Evolutionary conservation across 2,329 filamentous ascomycete genomes (phyloP).

Genomic region (Paraconiothyrium sp.): DNA sequence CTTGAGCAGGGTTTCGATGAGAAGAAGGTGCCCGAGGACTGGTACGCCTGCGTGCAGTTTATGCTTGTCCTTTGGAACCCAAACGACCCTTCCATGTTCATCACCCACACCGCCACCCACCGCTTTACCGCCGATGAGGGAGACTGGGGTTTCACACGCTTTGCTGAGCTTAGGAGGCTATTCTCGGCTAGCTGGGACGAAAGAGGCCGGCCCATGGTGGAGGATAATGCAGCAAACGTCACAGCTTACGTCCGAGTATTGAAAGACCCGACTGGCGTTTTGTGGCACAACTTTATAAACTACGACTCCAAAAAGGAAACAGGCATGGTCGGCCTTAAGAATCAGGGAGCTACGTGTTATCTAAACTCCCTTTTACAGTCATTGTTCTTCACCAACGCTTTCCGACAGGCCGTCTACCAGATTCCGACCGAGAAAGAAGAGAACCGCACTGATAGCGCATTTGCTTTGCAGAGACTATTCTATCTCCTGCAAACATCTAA

Average conservation of each 20-base stretch:
- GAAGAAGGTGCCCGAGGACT: constrained; percentile 80
- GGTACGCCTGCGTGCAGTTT: constrained; percentile 97
- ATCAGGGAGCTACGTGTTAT: constrained; percentile 81
- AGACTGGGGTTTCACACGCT: constrained; percentile 99
- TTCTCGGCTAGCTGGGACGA: constrained; percentile 82
- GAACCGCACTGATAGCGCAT: constrained; percentile 85
- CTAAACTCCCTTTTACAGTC: constrained; percentile 60
- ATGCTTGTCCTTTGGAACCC: constrained; percentile 93
- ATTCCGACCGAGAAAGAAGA: constrained; percentile 91
- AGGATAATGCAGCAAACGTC: constrained; percentile 79
- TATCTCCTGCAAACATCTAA: constrained; percentile 92
- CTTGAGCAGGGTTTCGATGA: constrained; percentile 92
- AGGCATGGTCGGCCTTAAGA: constrained; percentile 94
- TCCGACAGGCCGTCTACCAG: constrained; percentile 94
- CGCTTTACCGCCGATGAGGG: constrained; percentile 96
- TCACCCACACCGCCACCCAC: constrained; percentile 83
- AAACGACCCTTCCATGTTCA: constrained; percentile 85
- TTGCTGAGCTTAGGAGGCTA: constrained; percentile 85
- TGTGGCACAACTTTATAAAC: constrained; percentile 92
- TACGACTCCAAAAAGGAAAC: constrained; percentile 99
- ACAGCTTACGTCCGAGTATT: constrained; percentile 84
- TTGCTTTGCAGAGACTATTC: constrained; percentile 91
- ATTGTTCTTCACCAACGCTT: constrained; percentile 74
- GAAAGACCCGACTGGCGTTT: constrained; percentile 85
- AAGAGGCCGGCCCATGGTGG: constrained; percentile 73